Conservation (phyloP, 2,329 filamentous ascomycete species). For the Aspergillus brasiliensis region DNA sequence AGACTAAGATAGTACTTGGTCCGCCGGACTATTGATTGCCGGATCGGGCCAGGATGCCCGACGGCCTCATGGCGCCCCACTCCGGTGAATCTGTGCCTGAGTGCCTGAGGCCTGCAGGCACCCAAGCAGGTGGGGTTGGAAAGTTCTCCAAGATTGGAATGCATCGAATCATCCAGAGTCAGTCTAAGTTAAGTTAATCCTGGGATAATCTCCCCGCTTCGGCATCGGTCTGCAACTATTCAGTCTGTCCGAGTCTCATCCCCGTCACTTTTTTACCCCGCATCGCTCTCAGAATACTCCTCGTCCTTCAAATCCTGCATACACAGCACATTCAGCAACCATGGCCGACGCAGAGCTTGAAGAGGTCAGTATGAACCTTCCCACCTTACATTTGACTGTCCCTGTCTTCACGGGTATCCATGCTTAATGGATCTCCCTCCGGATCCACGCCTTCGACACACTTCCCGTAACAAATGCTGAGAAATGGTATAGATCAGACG, state of each 20-base stretch:
- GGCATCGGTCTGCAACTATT: background rate
- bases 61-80: conserved; percentile 21
- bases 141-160: conserved; percentile 13
- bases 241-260: background rate
- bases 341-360: conserved; percentile 71
- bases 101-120: conserved; percentile 19
- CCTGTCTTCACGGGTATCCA: background rate
- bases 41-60: background rate
- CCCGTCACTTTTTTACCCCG: background rate
- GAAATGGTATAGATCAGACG: conserved; percentile 70
- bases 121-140: conserved; percentile 20
- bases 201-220: background rate
- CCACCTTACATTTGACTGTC: background rate
- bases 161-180: background rate
- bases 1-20: too few relatives aligned
- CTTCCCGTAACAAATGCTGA: conserved; percentile 12
- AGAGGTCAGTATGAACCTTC: conserved; percentile 48
- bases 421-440: background rate
- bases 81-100: conserved; percentile 14
- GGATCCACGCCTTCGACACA: background rate
- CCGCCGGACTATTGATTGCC: conserved; percentile 3
- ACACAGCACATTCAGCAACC: background rate
- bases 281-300: background rate
- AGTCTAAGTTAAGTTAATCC: too few relatives aligned
- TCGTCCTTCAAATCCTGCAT: background rate